Evolutionary conservation across 257 asterid species (phyloP).

Genomic region (Cordia subcordata): DNA sequence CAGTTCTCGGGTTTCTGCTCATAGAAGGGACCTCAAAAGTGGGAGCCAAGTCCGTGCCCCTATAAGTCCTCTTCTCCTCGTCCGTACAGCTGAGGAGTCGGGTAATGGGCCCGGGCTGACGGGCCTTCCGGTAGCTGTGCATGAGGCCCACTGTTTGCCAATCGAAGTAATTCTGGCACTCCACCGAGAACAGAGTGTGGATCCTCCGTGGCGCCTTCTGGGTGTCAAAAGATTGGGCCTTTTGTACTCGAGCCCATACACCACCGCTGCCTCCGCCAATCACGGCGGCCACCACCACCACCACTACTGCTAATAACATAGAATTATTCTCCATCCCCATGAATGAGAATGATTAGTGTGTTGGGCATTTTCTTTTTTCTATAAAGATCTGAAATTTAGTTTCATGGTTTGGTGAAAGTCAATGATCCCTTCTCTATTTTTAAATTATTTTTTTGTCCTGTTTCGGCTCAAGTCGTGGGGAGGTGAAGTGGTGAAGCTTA

Average conservation of each 20-base stretch:
- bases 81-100: conserved; percentile 89
- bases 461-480: background rate
- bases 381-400: background rate
- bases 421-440: background rate
- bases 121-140: conserved; percentile 76
- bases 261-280: background rate
- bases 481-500: no score
- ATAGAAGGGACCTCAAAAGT: conserved; percentile 90
- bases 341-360: background rate
- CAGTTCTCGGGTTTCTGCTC: conserved; percentile 68
- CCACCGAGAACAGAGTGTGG: conserved; percentile 93
- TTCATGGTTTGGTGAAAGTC: conserved; percentile 1
- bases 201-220: conserved; percentile 60
- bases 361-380: background rate
- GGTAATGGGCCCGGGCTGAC: conserved; percentile 92
- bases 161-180: conserved; percentile 94
- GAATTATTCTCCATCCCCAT: background rate
- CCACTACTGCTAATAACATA: background rate
- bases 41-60: conserved; percentile 95
- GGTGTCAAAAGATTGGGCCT: background rate
- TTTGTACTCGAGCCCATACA: background rate
- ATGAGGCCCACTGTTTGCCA: conserved; percentile 98
- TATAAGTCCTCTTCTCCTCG: conserved; percentile 51
- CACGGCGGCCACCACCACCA: background rate
- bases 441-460: background rate